These are phyloP conservation scores for Sporothrix variecibatus DNA, from an alignment of 2,329 filamentous ascomycete genomes.

Conservation along the genomic window DNA sequence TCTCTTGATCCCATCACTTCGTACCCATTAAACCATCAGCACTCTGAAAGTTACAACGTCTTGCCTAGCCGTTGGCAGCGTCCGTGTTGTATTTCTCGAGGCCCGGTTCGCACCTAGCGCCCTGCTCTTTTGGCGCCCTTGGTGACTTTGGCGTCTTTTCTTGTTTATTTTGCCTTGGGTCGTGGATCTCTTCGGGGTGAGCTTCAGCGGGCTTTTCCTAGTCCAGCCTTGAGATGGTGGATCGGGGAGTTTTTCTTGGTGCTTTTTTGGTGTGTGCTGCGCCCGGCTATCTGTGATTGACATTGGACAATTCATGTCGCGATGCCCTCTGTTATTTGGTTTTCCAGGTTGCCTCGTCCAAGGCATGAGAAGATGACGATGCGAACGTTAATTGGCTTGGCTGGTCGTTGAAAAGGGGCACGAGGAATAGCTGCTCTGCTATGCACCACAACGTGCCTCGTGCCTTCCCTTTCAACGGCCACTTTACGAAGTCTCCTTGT, in stretches of 20 bases:
- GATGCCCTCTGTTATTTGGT: neutral
- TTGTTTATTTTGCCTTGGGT: neutral
- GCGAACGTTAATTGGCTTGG: neutral
- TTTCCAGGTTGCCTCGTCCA: neutral
- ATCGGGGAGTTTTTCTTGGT: neutral
- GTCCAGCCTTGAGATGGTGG: constrained; percentile 10
- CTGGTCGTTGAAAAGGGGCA: neutral
- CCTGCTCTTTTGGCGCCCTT: neutral
- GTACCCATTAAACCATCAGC: neutral
- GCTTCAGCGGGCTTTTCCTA: constrained; percentile 14
- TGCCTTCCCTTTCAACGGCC: constrained; percentile 9
- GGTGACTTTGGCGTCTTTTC: neutral
- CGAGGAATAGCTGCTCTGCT: neutral
- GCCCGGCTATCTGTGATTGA: neutral
- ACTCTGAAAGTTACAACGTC: neutral
- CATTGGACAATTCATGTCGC: neutral
- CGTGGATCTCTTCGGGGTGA: neutral
- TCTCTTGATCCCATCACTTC: neutral
- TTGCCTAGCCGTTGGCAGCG: neutral
- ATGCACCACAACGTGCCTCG: neutral
- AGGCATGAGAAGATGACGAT: neutral
- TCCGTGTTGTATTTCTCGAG: constrained; percentile 21
- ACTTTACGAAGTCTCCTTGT: neutral
- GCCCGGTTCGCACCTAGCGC: neutral
- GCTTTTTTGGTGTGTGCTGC: neutral